A percentile compares a stretch with the other conserved stretches of the same genome.
These are phyloP conservation scores for Pyricularia sp. DNA, from an alignment of 2,329 filamentous ascomycete genomes.

Conservation along the genomic window DNA sequence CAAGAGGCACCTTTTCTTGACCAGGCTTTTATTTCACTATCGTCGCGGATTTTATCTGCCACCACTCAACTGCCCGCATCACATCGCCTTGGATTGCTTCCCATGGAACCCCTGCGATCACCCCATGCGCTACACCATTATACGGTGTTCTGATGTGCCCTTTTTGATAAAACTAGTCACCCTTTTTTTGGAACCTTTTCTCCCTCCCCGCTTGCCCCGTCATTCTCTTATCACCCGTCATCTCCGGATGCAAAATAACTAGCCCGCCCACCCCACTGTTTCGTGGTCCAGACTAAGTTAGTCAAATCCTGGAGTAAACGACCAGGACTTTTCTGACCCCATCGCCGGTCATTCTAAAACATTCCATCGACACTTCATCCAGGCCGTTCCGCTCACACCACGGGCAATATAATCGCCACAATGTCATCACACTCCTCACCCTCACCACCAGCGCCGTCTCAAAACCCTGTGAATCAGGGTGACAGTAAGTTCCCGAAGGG, in stretches of 20 bases:
- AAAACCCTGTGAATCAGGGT: slow-evolving; percentile 16
- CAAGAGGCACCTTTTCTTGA: neutral
- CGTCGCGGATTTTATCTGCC: neutral
- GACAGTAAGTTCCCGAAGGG: slow-evolving; percentile 39
- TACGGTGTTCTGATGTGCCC: neutral
- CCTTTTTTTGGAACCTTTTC: neutral
- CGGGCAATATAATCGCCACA: neutral
- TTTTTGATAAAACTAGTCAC: neutral
- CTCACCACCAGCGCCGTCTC: slow-evolving; percentile 13
- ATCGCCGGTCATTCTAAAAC: neutral
- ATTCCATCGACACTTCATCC: neutral
- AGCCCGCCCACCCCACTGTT: neutral
- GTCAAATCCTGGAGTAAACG: neutral
- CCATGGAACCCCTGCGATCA: neutral
- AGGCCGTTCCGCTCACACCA: neutral
- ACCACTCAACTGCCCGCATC: neutral
- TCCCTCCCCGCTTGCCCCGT: neutral
- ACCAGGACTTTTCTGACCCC: neutral
- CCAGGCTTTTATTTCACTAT: neutral
- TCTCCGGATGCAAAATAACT: neutral
- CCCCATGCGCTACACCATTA: neutral
- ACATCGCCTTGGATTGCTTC: neutral
- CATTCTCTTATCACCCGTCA: neutral
- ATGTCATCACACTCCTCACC: slow-evolving; percentile 13
- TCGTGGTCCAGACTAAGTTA: neutral